Evolutionary conservation across 768 basidiomycete species (phyloP).

Genomic region (Mycena venus): DNA sequence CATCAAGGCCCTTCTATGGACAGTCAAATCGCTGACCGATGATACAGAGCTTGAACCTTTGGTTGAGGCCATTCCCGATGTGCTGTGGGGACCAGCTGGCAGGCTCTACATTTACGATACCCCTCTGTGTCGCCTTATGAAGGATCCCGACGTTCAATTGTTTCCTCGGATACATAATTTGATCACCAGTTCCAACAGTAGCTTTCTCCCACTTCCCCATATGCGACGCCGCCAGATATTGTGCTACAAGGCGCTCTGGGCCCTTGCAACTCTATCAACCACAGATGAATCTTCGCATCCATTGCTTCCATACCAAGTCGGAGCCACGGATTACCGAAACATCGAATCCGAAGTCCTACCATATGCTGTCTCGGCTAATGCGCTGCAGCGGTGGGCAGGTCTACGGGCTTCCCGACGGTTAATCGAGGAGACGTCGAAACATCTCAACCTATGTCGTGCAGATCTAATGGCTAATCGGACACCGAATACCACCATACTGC

Average conservation of each 20-base stretch:
- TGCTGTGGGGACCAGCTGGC: slow-evolving; percentile 1
- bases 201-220: neutral
- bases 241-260: slow-evolving; percentile 9
- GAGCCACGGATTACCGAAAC: neutral
- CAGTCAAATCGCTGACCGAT: slow-evolving; percentile 7
- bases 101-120: neutral
- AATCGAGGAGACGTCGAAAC: neutral
- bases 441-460: neutral
- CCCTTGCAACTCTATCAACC: slow-evolving; percentile 7
- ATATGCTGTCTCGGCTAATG: neutral
- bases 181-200: neutral
- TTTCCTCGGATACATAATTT: neutral
- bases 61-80: slow-evolving; percentile 12
- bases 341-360: neutral
- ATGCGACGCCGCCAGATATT: neutral
- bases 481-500: neutral
- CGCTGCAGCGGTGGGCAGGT: neutral
- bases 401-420: neutral
- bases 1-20: slow-evolving; percentile 1
- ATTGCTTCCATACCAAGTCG: neutral
- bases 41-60: slow-evolving; percentile 8
- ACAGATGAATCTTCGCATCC: slow-evolving; percentile 1
- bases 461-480: neutral
- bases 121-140: neutral
- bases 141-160: slow-evolving; percentile 1